A percentile compares a stretch with the other conserved stretches of the same genome.
These are phyloP conservation scores for Trichaptum fuscoviolaceum DNA, from an alignment of 768 basidiomycete genomes.

Conservation along the genomic window DNA sequence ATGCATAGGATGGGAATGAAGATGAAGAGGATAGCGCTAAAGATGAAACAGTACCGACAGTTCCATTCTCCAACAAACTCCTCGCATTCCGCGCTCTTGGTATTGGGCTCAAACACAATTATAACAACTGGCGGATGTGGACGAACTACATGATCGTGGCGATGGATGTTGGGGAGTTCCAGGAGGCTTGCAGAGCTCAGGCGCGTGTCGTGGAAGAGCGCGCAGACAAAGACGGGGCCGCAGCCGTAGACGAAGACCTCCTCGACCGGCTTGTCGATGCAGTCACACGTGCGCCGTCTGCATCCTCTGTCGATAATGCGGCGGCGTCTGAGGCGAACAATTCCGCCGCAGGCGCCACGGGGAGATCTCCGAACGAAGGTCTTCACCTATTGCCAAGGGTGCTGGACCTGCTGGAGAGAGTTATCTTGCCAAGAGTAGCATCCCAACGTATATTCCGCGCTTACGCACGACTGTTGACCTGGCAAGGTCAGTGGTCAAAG, in stretches of 20 bases:
- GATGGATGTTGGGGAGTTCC: slow-evolving; percentile 88
- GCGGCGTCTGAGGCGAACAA: slow-evolving; percentile 16
- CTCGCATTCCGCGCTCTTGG: slow-evolving; percentile 91
- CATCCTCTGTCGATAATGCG: slow-evolving; percentile 24
- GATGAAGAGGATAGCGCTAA: slow-evolving; percentile 13
- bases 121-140: slow-evolving; percentile 99
- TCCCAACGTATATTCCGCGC: slow-evolving; percentile 75
- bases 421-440: slow-evolving; percentile 79
- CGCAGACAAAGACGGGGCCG: slow-evolving; percentile 37
- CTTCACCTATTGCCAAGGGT: slow-evolving; percentile 65
- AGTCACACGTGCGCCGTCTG: slow-evolving; percentile 52
- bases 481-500: slow-evolving; percentile 67
- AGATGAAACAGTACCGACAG: slow-evolving; percentile 23
- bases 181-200: slow-evolving; percentile 81
- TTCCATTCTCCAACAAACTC: slow-evolving; percentile 70
- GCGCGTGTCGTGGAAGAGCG: slow-evolving; percentile 72
- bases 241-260: slow-evolving; percentile 78
- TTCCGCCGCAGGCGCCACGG: slow-evolving; percentile 19
- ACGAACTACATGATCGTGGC: slow-evolving; percentile 93
- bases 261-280: slow-evolving; percentile 86
- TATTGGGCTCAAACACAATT: slow-evolving; percentile 77
- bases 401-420: slow-evolving; percentile 64
- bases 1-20: slow-evolving; percentile 7
- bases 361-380: slow-evolving; percentile 53
- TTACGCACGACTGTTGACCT: slow-evolving; percentile 75